Percentiles rank a stretch among this genome's conserved stretches.
Conservation (phyloP, 1,284 basidiomycete genomes). For the Trichosporon faecale region DNA sequence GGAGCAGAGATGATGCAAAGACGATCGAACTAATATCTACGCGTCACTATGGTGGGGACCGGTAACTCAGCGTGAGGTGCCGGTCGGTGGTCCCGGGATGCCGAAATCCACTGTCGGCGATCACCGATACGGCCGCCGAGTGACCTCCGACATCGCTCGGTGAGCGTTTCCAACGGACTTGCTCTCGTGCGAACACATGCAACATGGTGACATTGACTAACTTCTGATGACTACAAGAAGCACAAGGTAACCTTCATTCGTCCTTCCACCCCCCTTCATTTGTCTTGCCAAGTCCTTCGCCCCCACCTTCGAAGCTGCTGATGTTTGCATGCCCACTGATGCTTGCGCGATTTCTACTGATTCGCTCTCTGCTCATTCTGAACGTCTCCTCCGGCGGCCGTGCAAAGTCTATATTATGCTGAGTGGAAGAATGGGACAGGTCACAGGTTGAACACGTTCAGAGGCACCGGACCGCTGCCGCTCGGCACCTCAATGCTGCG, state of each 20-base stretch:
- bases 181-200: background rate
- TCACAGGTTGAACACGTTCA: conserved; percentile 21
- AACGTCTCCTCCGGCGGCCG: too few species aligned
- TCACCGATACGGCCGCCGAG: background rate
- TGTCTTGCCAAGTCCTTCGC: background rate
- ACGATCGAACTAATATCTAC: background rate
- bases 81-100: background rate
- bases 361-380: background rate
- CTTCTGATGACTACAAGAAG: background rate
- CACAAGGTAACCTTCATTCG: too few species aligned
- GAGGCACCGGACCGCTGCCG: conserved; percentile 13
- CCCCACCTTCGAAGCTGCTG: background rate
- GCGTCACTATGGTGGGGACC: background rate
- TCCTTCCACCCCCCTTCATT: background rate
- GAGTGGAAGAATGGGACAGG: background rate
- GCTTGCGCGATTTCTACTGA: background rate
- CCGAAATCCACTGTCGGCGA: conserved; percentile 2
- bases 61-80: background rate
- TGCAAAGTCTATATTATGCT: background rate
- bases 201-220: background rate
- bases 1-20: background rate
- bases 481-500: conserved; percentile 20
- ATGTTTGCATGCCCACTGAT: too few species aligned
- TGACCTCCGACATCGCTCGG: background rate
- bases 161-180: background rate